These are phyloP conservation scores for Apocynum venetum DNA, from an alignment of 257 asterid genomes.

Conservation along the genomic window DNA sequence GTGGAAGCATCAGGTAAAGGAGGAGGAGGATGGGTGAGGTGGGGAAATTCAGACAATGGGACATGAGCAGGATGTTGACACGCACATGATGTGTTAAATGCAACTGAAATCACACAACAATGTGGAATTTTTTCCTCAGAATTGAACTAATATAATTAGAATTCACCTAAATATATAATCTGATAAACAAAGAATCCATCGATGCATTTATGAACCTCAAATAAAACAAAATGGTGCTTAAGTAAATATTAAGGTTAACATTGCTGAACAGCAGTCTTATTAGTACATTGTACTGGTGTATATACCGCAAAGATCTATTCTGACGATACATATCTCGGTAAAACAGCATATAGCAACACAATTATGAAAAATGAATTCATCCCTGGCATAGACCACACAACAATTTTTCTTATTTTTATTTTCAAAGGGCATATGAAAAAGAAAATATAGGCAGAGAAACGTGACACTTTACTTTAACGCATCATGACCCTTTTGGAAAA, in stretches of 20 bases:
- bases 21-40: conserved; percentile 14
- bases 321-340: not conserved
- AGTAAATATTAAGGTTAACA: not conserved
- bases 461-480: not conserved
- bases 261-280: not conserved
- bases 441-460: not conserved
- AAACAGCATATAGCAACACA: not conserved
- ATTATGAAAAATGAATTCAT: not conserved
- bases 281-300: not conserved
- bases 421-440: not conserved
- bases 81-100: conserved; percentile 35
- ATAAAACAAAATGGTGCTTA: not conserved
- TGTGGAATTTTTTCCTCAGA: not conserved
- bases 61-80: conserved; percentile 29
- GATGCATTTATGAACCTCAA: not conserved
- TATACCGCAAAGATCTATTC: not conserved
- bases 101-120: not conserved
- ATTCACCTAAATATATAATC: not conserved
- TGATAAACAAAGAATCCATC: not conserved
- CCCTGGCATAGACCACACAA: not conserved
- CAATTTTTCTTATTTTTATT: no score
- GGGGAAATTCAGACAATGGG: conserved; percentile 21
- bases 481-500: not conserved
- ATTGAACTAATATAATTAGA: not conserved
- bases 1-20: conserved; percentile 24